Percentiles rank a stretch among this genome's conserved stretches.
Evolutionary conservation across 2,329 filamentous ascomycete species (phyloP).

Genomic region (Septoria petroselini): DNA sequence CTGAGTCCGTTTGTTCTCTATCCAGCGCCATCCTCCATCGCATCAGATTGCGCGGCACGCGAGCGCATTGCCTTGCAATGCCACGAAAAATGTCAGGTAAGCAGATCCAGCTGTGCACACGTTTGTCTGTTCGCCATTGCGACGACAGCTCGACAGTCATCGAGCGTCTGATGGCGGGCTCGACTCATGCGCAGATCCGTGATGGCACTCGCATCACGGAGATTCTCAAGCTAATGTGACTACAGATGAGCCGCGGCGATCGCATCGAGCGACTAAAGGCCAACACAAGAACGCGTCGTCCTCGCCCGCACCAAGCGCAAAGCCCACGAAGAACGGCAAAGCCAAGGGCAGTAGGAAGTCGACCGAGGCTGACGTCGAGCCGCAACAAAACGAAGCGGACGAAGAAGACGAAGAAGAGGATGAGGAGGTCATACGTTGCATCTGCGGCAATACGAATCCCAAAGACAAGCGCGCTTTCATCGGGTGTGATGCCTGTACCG

Average conservation of each 20-base stretch:
- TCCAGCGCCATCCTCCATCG: conserved; percentile 12
- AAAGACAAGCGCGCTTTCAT: conserved; percentile 91
- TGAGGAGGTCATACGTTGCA: conserved; percentile 73
- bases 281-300: conserved; percentile 86
- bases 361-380: conserved; percentile 40
- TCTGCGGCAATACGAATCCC: conserved; percentile 85
- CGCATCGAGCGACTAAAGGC: conserved; percentile 92
- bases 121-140: neutral
- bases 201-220: neutral
- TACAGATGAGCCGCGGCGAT: conserved; percentile 81
- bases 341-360: conserved; percentile 42
- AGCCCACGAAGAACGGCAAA: conserved; percentile 34
- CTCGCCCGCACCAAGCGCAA: conserved; percentile 39
- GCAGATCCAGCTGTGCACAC: conserved; percentile 9
- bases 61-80: conserved; percentile 2
- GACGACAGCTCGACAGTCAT: too few relatives aligned
- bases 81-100: conserved; percentile 27
- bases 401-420: conserved; percentile 48
- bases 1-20: conserved; percentile 14
- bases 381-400: conserved; percentile 52
- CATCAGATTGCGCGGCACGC: too few relatives aligned
- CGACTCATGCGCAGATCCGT: neutral
- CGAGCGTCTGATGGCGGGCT: too few relatives aligned
- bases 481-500: conserved; percentile 85
- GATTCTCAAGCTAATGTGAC: conserved; percentile 13